Evolutionary conservation across 768 basidiomycete genomes (phyloP).

Genomic region (Pleurotus ostreatus): DNA sequence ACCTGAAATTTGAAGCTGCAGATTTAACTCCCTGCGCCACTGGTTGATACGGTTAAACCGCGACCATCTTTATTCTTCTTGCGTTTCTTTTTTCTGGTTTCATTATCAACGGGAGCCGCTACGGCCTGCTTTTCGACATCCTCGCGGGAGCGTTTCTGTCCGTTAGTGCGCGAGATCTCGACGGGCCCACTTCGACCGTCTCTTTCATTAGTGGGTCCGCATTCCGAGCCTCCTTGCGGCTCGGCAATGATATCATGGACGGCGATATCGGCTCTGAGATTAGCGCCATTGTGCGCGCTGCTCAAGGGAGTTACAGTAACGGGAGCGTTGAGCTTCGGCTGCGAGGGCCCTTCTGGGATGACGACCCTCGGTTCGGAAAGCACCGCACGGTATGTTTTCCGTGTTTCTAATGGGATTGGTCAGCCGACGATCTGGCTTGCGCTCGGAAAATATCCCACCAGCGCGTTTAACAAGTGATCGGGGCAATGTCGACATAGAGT

Average conservation of each 20-base stretch:
- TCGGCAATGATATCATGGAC: too few relatives aligned
- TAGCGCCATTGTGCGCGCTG: neutral
- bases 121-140: neutral
- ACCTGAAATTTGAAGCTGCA: too few relatives aligned
- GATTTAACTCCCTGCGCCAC: too few relatives aligned
- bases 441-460: conserved; percentile 33
- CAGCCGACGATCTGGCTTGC: neutral
- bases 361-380: conserved; percentile 72
- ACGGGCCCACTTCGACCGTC: neutral
- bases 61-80: conserved; percentile 6
- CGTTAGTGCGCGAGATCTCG: neutral
- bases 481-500: conserved; percentile 52
- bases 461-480: conserved; percentile 71
- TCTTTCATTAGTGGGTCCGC: neutral
- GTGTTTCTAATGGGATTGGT: conserved; percentile 51
- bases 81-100: conserved; percentile 6
- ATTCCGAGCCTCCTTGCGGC: too few relatives aligned
- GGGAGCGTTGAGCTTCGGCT: neutral
- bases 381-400: conserved; percentile 76
- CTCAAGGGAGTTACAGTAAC: neutral
- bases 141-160: conserved; percentile 1
- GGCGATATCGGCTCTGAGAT: neutral
- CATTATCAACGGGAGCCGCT: neutral
- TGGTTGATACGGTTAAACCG: neutral
- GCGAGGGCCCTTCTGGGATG: conserved; percentile 31